A percentile compares a stretch with the other conserved stretches of the same genome.
These are phyloP conservation scores for Sporothrix schenckii DNA, from an alignment of 2,329 filamentous ascomycete genomes.

Conservation along the genomic window DNA sequence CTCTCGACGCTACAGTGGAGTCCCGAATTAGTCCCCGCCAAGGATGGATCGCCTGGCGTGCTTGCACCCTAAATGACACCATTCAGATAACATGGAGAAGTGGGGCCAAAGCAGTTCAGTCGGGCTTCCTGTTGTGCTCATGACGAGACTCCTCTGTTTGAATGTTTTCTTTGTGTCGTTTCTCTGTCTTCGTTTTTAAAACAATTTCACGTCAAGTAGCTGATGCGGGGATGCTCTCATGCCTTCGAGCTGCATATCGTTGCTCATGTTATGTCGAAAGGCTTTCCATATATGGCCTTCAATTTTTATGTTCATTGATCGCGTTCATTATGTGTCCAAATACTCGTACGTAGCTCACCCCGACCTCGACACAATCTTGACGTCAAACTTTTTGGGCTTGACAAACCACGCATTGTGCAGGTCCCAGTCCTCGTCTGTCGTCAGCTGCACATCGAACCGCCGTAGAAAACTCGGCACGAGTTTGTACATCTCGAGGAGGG, in stretches of 20 bases:
- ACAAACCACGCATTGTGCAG: constrained; percentile 50
- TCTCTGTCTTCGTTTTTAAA: background rate
- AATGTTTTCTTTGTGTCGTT: background rate
- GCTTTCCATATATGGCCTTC: no score
- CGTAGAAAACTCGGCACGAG: constrained; percentile 46
- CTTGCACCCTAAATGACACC: constrained; percentile 18
- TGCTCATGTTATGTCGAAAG: no score
- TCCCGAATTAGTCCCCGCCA: background rate
- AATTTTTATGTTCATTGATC: no score
- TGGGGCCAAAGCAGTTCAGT: background rate
- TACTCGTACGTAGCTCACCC: no score
- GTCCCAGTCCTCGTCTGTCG: constrained; percentile 39
- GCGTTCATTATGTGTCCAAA: no score
- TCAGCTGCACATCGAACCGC: constrained; percentile 44
- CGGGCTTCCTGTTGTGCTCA: no score
- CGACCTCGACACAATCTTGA: constrained; percentile 34
- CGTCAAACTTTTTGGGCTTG: constrained; percentile 47
- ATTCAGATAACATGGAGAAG: constrained; percentile 17
- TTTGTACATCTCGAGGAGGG: constrained; percentile 50
- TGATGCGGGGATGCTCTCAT: no score
- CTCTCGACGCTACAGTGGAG: no score
- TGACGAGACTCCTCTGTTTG: no score
- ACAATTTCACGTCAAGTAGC: no score
- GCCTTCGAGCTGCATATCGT: no score
- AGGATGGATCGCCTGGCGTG: background rate